Evolutionary conservation across 1,284 basidiomycete genomes (phyloP).

Genomic region (Tylopilus orsonianus): DNA sequence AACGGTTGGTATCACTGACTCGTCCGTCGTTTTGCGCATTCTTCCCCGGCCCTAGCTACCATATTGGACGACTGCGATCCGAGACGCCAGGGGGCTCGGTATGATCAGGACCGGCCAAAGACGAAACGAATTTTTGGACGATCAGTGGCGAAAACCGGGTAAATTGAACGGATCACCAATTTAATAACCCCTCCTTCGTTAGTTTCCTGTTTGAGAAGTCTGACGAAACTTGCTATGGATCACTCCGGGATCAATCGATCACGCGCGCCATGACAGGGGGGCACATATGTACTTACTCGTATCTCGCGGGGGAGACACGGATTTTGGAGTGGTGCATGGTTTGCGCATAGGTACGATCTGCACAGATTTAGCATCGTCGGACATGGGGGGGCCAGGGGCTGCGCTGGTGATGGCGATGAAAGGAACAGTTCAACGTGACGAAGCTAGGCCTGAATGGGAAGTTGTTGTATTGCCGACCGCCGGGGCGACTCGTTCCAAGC

Average conservation of each 20-base stretch:
- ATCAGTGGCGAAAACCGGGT: slow-evolving; percentile 6
- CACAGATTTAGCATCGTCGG: too few relatives aligned
- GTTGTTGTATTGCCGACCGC: too few relatives aligned
- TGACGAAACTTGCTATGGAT: background rate
- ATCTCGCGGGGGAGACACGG: background rate
- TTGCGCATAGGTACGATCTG: background rate
- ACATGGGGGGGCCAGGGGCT: background rate
- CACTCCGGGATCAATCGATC: background rate
- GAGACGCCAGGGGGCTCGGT: background rate
- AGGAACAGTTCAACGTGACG: too few relatives aligned
- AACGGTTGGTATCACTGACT: background rate
- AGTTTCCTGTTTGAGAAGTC: background rate
- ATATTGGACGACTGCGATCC: too few relatives aligned
- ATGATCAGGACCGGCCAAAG: background rate
- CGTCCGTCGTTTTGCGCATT: too few relatives aligned
- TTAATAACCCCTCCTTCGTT: too few relatives aligned
- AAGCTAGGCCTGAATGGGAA: too few relatives aligned
- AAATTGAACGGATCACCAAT: background rate
- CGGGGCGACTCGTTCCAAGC: too few relatives aligned
- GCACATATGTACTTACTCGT: background rate
- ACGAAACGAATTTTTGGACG: background rate
- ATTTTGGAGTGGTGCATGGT: background rate
- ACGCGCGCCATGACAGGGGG: background rate
- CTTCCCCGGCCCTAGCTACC: too few relatives aligned
- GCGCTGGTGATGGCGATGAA: background rate